Evolutionary conservation across 2,329 filamentous ascomycete species (phyloP).

Genomic region (Bipolaris gigantea): DNA sequence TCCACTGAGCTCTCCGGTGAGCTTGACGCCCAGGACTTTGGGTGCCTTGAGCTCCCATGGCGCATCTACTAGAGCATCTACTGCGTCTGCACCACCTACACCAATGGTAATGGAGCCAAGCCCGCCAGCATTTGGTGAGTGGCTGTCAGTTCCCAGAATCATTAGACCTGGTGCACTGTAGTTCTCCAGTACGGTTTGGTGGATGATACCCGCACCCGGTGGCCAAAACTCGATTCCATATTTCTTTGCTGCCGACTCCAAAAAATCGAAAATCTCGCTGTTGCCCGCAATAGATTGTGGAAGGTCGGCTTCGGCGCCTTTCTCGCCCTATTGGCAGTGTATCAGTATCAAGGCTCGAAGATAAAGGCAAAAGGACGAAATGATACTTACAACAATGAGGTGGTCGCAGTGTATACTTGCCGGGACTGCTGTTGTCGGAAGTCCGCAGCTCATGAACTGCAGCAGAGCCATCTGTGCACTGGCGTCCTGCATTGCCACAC

Average conservation of each 20-base stretch:
- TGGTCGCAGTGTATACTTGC: conserved; percentile 99
- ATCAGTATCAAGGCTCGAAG: neutral
- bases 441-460: conserved; percentile 97
- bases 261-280: conserved; percentile 95
- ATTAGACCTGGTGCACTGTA: conserved; percentile 96
- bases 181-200: conserved; percentile 97
- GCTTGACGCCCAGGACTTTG: conserved; percentile 80
- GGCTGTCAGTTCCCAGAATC: conserved; percentile 98
- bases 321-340: conserved; percentile 53
- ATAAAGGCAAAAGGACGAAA: neutral
- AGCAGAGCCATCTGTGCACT: conserved; percentile 97
- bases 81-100: conserved; percentile 94
- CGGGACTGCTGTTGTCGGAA: conserved; percentile 86
- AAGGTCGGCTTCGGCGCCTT: conserved; percentile 83
- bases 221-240: conserved; percentile 53
- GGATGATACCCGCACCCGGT: conserved; percentile 57
- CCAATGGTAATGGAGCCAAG: conserved; percentile 93
- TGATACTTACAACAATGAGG: conserved; percentile 70
- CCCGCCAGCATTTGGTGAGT: conserved; percentile 96
- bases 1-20: conserved; percentile 80
- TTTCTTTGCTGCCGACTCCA: conserved; percentile 74
- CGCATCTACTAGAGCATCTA: conserved; percentile 92
- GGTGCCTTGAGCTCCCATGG: conserved; percentile 98
- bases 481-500: conserved; percentile 98
- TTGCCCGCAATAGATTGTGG: conserved; percentile 85